Percentiles rank a stretch among this genome's conserved stretches.
phyloP scores from a whole-genome alignment of 805 yeast species.

The Candida gorgasii region DNA sequence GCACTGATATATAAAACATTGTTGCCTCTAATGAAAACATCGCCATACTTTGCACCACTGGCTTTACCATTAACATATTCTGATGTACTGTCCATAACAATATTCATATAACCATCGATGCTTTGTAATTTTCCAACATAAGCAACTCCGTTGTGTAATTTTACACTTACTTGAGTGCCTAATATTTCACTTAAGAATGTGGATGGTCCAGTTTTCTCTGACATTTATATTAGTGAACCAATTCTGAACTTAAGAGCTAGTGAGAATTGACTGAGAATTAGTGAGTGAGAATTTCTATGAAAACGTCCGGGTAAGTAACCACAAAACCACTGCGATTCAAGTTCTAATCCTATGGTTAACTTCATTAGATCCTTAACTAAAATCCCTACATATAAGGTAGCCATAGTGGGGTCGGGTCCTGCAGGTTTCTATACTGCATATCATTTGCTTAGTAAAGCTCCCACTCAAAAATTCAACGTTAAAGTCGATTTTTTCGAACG shows the following conservation, averaged over 20 bases:
- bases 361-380: neutral
- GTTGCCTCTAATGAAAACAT: constrained; percentile 85
- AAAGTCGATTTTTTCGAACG: constrained; percentile 77
- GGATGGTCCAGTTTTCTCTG: constrained; percentile 59
- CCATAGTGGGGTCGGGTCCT: constrained; percentile 94
- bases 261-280: too few relatives aligned
- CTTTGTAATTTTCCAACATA: constrained; percentile 72
- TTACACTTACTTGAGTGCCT: constrained; percentile 79
- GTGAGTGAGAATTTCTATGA: constrained; percentile 2
- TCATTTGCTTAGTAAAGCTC: constrained; percentile 55
- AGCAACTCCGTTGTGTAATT: constrained; percentile 82
- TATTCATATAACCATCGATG: constrained; percentile 96
- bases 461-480: constrained; percentile 27
- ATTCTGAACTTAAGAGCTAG: too few relatives aligned
- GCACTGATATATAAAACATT: constrained; percentile 55
- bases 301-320: constrained; percentile 9
- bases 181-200: constrained; percentile 75
- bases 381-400: constrained; percentile 44
- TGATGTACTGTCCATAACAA: constrained; percentile 75
- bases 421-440: constrained; percentile 92
- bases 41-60: constrained; percentile 58
- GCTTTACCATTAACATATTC: constrained; percentile 56
- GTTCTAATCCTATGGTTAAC: neutral
- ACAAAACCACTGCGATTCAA: neutral
- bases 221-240: too few relatives aligned